These are phyloP conservation scores for Iberis amara DNA, from an alignment of 441 rosid genomes.

Conservation along the genomic window DNA sequence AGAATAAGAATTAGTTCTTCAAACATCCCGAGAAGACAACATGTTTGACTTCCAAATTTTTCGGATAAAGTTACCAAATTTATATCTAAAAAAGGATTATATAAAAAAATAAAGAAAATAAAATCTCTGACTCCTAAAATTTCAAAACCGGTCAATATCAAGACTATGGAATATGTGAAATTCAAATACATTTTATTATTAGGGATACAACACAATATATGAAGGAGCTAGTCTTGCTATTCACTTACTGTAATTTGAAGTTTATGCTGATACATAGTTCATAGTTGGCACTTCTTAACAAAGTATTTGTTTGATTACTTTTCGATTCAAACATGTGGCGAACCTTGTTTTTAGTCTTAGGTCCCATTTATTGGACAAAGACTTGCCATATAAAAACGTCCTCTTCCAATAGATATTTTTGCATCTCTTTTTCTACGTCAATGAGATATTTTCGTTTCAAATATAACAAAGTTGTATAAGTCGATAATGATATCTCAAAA, in stretches of 20 bases:
- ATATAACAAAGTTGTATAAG: constrained; percentile 16
- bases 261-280: constrained; percentile 1
- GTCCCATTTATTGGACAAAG: constrained; percentile 17
- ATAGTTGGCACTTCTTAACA: constrained; percentile 12
- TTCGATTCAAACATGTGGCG: constrained; percentile 22
- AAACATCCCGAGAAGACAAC: too few relatives aligned
- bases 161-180: too few relatives aligned
- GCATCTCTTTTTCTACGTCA: constrained; percentile 10
- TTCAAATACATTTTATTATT: too few relatives aligned
- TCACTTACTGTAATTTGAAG: neutral
- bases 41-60: too few relatives aligned
- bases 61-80: too few relatives aligned
- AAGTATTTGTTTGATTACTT: neutral
- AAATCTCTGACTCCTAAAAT: too few relatives aligned
- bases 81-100: too few relatives aligned
- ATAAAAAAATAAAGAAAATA: too few relatives aligned
- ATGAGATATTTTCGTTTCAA: constrained; percentile 24
- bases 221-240: too few relatives aligned
- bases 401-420: constrained; percentile 23
- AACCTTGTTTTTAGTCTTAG: constrained; percentile 10
- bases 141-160: too few relatives aligned
- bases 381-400: constrained; percentile 26
- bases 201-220: too few relatives aligned
- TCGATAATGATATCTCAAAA: constrained; percentile 19
- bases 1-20: too few relatives aligned